These are phyloP conservation scores for Paracoccidioides lutzii DNA, from an alignment of 2,329 filamentous ascomycete genomes.

Conservation along the genomic window DNA sequence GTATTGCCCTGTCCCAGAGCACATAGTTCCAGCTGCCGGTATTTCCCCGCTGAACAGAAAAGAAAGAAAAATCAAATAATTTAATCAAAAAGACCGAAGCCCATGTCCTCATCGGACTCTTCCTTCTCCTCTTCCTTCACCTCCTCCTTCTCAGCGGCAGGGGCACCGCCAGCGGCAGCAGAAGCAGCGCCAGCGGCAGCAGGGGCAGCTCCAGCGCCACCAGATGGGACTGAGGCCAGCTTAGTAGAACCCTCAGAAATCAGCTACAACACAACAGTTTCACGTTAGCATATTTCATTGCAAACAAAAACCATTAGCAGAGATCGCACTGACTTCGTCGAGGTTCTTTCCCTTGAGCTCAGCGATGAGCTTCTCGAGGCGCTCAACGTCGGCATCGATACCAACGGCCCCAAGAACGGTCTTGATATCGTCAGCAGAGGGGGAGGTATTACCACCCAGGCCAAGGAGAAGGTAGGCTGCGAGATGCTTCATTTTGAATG, in stretches of 20 bases:
- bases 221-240: conserved; percentile 94
- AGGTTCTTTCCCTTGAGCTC: conserved; percentile 61
- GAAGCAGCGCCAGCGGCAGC: conserved; percentile 50
- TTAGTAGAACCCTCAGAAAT: conserved; percentile 82
- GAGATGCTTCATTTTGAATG: conserved; percentile 94
- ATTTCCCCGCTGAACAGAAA: conserved; percentile 11
- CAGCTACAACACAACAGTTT: conserved; percentile 45
- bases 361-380: conserved; percentile 70
- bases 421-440: conserved; percentile 78
- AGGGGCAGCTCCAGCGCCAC: conserved; percentile 60
- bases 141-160: conserved; percentile 48
- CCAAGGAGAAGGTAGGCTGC: conserved; percentile 96
- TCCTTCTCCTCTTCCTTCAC: conserved; percentile 69
- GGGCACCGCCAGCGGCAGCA: conserved; percentile 55
- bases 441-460: conserved; percentile 83
- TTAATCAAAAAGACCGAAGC: conserved; percentile 59
- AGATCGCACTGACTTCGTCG: conserved; percentile 58
- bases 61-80: conserved; percentile 3
- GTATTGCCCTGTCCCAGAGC: neutral
- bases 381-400: conserved; percentile 82
- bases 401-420: conserved; percentile 82
- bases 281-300: conserved; percentile 14
- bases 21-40: conserved; percentile 13
- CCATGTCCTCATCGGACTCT: conserved; percentile 64
- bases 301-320: conserved; percentile 4